phyloP scores from a whole-genome alignment of 768 basidiomycete genomes.

The Artomyces pyxidatus region DNA sequence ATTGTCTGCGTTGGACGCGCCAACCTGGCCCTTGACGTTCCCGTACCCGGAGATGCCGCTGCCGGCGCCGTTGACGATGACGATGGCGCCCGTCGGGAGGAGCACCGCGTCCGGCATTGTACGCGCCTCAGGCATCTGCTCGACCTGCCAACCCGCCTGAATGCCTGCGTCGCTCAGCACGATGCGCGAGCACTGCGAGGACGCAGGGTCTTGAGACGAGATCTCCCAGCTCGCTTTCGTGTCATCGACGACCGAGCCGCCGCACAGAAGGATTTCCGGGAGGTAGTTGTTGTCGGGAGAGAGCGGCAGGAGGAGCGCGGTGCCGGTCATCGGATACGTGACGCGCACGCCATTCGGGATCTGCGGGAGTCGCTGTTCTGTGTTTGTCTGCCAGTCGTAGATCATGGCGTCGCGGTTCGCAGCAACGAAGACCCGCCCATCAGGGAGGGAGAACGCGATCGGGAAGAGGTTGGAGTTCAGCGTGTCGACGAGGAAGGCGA shows the following conservation, averaged over 20 bases:
- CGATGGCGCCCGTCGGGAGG: conserved; percentile 64
- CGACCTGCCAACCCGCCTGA: conserved; percentile 61
- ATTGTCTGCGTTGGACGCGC: conserved; percentile 70
- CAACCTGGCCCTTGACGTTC: conserved; percentile 61
- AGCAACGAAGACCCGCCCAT: conserved; percentile 65
- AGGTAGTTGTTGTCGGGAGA: conserved; percentile 51
- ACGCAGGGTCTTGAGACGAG: conserved; percentile 66
- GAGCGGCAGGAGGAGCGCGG: conserved; percentile 66
- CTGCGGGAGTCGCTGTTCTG: conserved; percentile 51
- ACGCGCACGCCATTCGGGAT: conserved; percentile 75
- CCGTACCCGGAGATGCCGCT: conserved; percentile 74
- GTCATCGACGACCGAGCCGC: conserved; percentile 65
- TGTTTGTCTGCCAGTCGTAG: conserved; percentile 64
- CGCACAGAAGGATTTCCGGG: conserved; percentile 69
- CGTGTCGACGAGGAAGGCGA: conserved; percentile 60
- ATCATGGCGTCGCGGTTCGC: conserved; percentile 76
- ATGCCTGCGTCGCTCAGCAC: conserved; percentile 59
- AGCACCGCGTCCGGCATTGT: conserved; percentile 78
- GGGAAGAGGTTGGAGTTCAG: conserved; percentile 81
- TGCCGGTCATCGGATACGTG: conserved; percentile 78
- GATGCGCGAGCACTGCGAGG: conserved; percentile 65
- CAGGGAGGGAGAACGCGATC: conserved; percentile 63
- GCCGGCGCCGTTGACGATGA: conserved; percentile 71
- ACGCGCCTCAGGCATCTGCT: conserved; percentile 66
- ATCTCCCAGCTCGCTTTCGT: conserved; percentile 49